These are phyloP conservation scores for Arctium lappa DNA, from an alignment of 129 eudicot genomes.

Conservation along the genomic window DNA sequence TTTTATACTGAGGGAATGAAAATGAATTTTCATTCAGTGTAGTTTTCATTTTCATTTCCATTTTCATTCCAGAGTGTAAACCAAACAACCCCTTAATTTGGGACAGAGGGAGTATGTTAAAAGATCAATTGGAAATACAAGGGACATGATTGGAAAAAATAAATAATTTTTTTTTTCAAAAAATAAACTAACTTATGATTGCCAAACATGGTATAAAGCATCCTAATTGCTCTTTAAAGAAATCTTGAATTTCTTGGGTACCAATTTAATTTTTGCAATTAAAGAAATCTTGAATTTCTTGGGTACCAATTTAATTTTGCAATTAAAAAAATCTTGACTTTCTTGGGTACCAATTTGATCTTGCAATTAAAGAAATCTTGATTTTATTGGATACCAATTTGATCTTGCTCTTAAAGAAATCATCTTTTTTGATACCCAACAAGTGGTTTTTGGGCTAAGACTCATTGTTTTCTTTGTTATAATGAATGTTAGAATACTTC, in stretches of 20 bases:
- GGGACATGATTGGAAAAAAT: neutral
- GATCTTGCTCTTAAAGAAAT: neutral
- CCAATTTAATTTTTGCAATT: neutral
- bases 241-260: neutral
- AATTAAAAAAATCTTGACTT: too few species aligned
- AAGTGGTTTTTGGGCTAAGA: conserved; percentile 19
- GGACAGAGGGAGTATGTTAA: too few species aligned
- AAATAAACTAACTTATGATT: too few species aligned
- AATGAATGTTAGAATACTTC: conserved; percentile 6
- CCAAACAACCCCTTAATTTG: too few species aligned
- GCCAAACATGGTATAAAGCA: too few species aligned
- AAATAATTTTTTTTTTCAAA: too few species aligned
- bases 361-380: neutral
- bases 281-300: neutral
- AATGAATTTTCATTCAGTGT: too few species aligned
- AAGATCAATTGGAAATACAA: too few species aligned
- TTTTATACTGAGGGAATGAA: too few species aligned
- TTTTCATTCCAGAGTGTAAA: too few species aligned
- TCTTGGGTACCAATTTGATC: neutral
- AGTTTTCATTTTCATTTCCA: too few species aligned
- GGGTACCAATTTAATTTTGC: neutral
- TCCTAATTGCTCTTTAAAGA: too few species aligned
- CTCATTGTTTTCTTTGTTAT: neutral
- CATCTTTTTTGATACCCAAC: neutral
- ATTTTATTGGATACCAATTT: neutral